Base-by-base conservation (phyloP, 331 rosid species). In the Quercus lobata region DNA sequence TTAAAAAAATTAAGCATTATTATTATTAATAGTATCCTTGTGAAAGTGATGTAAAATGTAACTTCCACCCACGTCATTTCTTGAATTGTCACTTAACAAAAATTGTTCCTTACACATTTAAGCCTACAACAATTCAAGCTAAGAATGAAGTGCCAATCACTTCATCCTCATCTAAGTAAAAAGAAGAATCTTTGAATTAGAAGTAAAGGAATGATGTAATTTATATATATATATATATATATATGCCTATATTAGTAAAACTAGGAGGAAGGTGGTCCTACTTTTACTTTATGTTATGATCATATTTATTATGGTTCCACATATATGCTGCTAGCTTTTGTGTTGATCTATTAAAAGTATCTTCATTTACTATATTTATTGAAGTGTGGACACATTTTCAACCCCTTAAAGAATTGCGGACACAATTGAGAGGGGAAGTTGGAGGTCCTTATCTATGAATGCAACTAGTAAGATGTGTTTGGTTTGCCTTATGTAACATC, bases 91-190 rank as follows among this genome's bases (percentile, higher is more conserved):
- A 32, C 12, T 16, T n/a, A 68, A 57, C 32, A 10, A 14, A 17
- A 49, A 71, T 72, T 75, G 19, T n/a, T 24, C 16, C 46, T 29
- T 44, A 41, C 57, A 27, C 16, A 70, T 41, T 66, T 46, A 83
- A 77, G 66, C 12, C 4, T 17, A 46, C 6, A 8, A 15, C 65
- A 82, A 27, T 54, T 24, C 1, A 82, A 83, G 87, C 24, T 53
- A 83, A 79, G 87, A 79, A 83, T 71, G 72, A 22, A 78, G 74
- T 72, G 60, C 25, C 6, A 30, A 41, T 58, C 69, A 75, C 66
- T 75, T 56, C 44, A 69, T 83, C 61, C 57, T 69, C 79, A 21
- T 62, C 29, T 58, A 82, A 21, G 22, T 41, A 70, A 79, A 58
- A 75, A 10, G 44, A 65, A 66, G 76, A n/a, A 77, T 63, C 37